These are phyloP conservation scores for Colletotrichum sansevieriae DNA, from an alignment of 2,329 filamentous ascomycete genomes.

Conservation along the genomic window DNA sequence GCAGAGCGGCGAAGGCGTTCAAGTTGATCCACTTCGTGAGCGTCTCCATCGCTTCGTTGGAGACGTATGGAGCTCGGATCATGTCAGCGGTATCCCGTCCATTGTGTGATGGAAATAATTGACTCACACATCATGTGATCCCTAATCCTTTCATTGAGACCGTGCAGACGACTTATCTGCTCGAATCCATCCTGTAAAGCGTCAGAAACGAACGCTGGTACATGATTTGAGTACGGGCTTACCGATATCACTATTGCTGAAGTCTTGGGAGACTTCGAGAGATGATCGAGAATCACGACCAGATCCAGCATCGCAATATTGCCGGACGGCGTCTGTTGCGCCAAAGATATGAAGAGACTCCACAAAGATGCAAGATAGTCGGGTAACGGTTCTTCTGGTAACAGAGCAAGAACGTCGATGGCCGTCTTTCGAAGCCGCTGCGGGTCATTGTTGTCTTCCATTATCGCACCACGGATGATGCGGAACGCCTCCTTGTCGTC, in stretches of 20 bases:
- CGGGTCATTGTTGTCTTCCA: slow-evolving; percentile 20
- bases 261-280: slow-evolving; percentile 38
- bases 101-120: neutral
- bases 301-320: slow-evolving; percentile 37
- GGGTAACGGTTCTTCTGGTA: neutral
- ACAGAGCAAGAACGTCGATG: neutral
- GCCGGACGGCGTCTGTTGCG: slow-evolving; percentile 39
- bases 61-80: slow-evolving; percentile 12
- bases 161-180: slow-evolving; percentile 31
- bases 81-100: neutral
- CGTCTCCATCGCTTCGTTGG: neutral
- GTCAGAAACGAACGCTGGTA: neutral
- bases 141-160: slow-evolving; percentile 13
- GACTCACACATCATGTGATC: slow-evolving; percentile 32
- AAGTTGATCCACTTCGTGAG: slow-evolving; percentile 34
- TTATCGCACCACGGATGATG: slow-evolving; percentile 14
- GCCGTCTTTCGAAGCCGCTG: slow-evolving; percentile 12
- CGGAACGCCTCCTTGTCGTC: slow-evolving; percentile 22
- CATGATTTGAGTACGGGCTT: neutral
- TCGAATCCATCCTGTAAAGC: slow-evolving; percentile 29
- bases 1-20: slow-evolving; percentile 40
- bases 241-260: slow-evolving; percentile 25
- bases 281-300: slow-evolving; percentile 31
- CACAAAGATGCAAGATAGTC: slow-evolving; percentile 30
- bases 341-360: slow-evolving; percentile 38